Evolutionary conservation across 2,329 filamentous ascomycete species (phyloP).

Genomic region (Neoascochyta sp.): DNA sequence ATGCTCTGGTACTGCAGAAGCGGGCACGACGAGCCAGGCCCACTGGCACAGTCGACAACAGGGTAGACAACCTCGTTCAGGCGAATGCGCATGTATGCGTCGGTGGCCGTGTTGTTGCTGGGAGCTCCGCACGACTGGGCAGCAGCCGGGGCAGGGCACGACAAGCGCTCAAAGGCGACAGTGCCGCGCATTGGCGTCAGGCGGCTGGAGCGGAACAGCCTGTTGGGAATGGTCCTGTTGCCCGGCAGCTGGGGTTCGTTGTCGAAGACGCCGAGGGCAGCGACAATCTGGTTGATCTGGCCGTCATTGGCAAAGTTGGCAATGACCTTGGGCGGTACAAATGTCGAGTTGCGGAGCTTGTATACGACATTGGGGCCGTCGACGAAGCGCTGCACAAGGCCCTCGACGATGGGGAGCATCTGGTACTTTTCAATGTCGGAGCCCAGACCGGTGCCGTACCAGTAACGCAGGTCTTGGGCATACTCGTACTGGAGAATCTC

Average conservation of each 20-base stretch:
- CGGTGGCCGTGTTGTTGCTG: constrained; percentile 9
- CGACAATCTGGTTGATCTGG: constrained; percentile 60
- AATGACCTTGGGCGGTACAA: constrained; percentile 55
- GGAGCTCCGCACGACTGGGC: constrained; percentile 3
- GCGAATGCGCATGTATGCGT: constrained; percentile 54
- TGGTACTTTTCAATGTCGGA: constrained; percentile 53
- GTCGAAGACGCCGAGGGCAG: constrained; percentile 60
- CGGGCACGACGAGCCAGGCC: constrained; percentile 46
- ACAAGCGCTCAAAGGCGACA: constrained; percentile 61
- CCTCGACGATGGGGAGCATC: constrained; percentile 60
- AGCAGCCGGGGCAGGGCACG: constrained; percentile 40
- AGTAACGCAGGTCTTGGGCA: constrained; percentile 64
- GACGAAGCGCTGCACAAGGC: constrained; percentile 52
- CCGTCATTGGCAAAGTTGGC: constrained; percentile 64
- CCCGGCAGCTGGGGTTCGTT: constrained; percentile 50
- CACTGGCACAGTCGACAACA: constrained; percentile 52
- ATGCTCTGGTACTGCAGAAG: constrained; percentile 35
- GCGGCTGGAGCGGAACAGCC: constrained; percentile 54
- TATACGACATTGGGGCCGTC: constrained; percentile 52
- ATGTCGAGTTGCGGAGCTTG: constrained; percentile 46
- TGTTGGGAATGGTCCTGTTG: constrained; percentile 45
- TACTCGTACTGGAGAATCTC: constrained; percentile 65
- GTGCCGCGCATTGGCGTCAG: constrained; percentile 63
- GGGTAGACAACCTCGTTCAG: constrained; percentile 64
- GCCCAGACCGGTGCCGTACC: constrained; percentile 61